Conservation (phyloP, 805 yeast species). For the Wickerhamiella dianesei region DNA sequence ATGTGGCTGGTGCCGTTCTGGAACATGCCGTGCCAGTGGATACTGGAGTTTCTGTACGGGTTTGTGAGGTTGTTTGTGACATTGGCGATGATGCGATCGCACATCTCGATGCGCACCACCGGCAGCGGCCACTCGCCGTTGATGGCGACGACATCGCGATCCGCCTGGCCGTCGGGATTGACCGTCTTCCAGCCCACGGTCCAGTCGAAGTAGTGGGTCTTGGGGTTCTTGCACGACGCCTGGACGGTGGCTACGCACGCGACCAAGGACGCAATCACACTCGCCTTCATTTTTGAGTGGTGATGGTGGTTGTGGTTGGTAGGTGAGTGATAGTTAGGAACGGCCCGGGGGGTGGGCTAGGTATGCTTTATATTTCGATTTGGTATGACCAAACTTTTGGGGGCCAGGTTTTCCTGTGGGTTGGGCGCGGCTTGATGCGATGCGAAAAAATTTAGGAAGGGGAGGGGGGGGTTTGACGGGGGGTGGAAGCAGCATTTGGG, state of each 20-base stretch:
- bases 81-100: conserved; percentile 63
- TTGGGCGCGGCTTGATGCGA: not conserved
- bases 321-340: not conserved
- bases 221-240: conserved; percentile 2
- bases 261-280: not conserved
- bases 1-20: conserved; percentile 57
- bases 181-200: conserved; percentile 22
- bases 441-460: not conserved
- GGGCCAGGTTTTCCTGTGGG: not conserved
- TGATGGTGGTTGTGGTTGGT: too few relatives aligned
- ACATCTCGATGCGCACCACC: conserved; percentile 55
- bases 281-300: not conserved
- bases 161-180: conserved; percentile 44
- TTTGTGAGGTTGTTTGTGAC: conserved; percentile 62
- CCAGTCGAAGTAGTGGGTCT: conserved; percentile 26
- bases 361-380: not conserved
- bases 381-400: not conserved
- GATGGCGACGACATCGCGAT: conserved; percentile 43
- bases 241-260: not conserved
- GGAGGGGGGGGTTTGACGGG: not conserved
- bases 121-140: conserved; percentile 82
- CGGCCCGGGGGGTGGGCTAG: not conserved
- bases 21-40: conserved; percentile 93
- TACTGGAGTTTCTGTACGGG: conserved; percentile 43
- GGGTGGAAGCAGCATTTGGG: not conserved